Conservation (phyloP, 2,329 filamentous ascomycete genomes). For the Stromatinia cepivora region DNA sequence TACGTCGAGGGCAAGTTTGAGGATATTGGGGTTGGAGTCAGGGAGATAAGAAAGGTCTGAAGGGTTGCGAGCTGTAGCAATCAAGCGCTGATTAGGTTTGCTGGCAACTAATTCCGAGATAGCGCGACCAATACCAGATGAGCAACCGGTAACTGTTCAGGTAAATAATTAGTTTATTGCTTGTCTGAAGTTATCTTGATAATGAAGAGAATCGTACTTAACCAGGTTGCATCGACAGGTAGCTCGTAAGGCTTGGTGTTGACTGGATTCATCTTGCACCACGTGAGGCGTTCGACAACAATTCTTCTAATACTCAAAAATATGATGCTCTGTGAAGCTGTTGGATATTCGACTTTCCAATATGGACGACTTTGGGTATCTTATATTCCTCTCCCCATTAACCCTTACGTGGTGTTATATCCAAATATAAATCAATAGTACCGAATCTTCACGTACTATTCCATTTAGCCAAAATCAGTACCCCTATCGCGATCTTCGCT, state of each 20-base stretch:
- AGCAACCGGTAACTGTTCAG: conserved; percentile 50
- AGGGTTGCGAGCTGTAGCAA: conserved; percentile 51
- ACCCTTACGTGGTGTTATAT: background rate
- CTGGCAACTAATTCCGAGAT: conserved; percentile 45
- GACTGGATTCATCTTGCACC: conserved; percentile 7
- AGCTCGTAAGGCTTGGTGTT: conserved; percentile 5
- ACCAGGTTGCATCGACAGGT: conserved; percentile 1
- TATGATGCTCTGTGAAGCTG: background rate
- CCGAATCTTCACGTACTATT: background rate
- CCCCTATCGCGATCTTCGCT: conserved; percentile 11
- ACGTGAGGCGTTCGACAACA: background rate
- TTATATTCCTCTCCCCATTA: background rate
- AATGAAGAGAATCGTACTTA: background rate
- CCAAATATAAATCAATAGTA: background rate
- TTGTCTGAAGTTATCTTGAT: background rate
- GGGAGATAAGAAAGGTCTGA: conserved; percentile 46
- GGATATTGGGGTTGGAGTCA: conserved; percentile 41
- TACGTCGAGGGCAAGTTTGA: conserved; percentile 52
- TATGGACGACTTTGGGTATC: background rate
- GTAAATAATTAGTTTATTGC: background rate
- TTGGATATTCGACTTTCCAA: background rate
- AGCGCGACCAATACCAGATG: conserved; percentile 49
- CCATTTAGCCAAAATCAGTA: background rate
- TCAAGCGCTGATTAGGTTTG: conserved; percentile 45
- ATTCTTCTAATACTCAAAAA: background rate